phyloP scores from a whole-genome alignment of 2,329 filamentous ascomycete genomes.

The Aspergillus brasiliensis region DNA sequence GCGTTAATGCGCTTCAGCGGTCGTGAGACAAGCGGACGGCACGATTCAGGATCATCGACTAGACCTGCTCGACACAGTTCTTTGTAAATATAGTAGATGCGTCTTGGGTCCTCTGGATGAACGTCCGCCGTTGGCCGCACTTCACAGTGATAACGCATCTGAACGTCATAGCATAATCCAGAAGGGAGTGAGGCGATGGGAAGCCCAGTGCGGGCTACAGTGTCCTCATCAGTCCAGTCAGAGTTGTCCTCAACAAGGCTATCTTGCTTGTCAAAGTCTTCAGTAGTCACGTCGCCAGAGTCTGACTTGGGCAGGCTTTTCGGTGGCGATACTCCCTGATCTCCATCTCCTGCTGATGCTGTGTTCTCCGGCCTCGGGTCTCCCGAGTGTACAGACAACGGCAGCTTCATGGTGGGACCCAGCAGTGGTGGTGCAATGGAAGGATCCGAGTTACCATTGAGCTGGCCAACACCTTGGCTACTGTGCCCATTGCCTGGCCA shows the following conservation, averaged over 20 bases:
- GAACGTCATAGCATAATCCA: conserved; percentile 84
- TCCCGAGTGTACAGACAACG: conserved; percentile 17
- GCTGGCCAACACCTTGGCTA: conserved; percentile 17
- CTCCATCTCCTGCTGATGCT: conserved; percentile 9
- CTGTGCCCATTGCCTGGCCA: conserved; percentile 19
- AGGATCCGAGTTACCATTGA: conserved; percentile 24
- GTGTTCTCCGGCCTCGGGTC: conserved; percentile 9
- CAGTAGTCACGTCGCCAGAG: conserved; percentile 25
- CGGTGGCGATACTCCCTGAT: conserved; percentile 18
- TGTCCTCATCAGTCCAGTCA: conserved; percentile 44
- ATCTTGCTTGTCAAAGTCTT: conserved; percentile 30
- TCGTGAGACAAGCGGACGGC: conserved; percentile 52
- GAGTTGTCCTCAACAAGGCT: conserved; percentile 43
- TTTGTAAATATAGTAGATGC: conserved; percentile 91
- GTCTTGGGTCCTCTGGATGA: conserved; percentile 90
- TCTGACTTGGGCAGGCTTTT: conserved; percentile 30
- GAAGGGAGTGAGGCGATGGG: conserved; percentile 61
- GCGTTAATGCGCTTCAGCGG: conserved; percentile 71
- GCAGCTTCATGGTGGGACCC: conserved; percentile 23
- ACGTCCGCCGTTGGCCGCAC: conserved; percentile 69
- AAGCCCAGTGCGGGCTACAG: conserved; percentile 43
- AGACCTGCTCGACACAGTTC: conserved; percentile 81
- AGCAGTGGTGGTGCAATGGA: conserved; percentile 27
- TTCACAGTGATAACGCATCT: conserved; percentile 95
- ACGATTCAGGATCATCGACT: conserved; percentile 63